Evolutionary conservation across 768 basidiomycete genomes (phyloP), one percentile per base, ranked within the genome.

Genomic region (Zangia roseola): DNA sequence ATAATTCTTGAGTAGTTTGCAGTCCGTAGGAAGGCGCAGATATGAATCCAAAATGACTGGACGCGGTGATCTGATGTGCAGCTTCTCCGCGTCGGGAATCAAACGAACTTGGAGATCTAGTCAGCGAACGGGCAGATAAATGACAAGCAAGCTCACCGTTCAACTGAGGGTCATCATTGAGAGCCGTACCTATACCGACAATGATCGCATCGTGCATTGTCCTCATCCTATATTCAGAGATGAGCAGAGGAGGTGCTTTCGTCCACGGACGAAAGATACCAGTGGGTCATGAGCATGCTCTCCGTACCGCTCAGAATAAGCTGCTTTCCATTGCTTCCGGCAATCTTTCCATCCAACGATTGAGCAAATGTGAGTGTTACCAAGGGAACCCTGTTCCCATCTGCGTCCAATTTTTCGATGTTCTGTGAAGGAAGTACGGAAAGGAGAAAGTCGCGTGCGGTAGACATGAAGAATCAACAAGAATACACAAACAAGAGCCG

Each of bases 81-180:
- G 69, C 14, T 52, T 61, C 67, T 48, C 55, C 55, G 56, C 58
- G 51, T 52, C 55, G 3, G 82, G 81, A 20, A 88, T 73, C 61
- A 78, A 74, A 24, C 82, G 81, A 40, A 79, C 86, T 87, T 1
- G 5, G 28, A 37, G 36, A 36, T 47, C 31, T 9, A 38, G 37
- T 14, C 38, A 16, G 49, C 17, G 24, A 42, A 49, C 14, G 16
- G 36, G 46, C 17, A 37, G 34, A 47, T 16, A 20, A 16, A 39
- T 20, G 10, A 24, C 4, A 7, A 30, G 31, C n/a, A 50, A 36
- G 64, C 82, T 56, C 57, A 91, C 94, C 83, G 58, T 94, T 95
- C n/a, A 99, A 75, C 61, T 97, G 89, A 5, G 95, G 95, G 64
- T 99, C 78, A 60, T 99, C 95, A 52, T 92, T 91, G 38, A 92